These are phyloP conservation scores for Reutealis trisperma DNA, from an alignment of 345 rosid genomes.

Conservation along the genomic window DNA sequence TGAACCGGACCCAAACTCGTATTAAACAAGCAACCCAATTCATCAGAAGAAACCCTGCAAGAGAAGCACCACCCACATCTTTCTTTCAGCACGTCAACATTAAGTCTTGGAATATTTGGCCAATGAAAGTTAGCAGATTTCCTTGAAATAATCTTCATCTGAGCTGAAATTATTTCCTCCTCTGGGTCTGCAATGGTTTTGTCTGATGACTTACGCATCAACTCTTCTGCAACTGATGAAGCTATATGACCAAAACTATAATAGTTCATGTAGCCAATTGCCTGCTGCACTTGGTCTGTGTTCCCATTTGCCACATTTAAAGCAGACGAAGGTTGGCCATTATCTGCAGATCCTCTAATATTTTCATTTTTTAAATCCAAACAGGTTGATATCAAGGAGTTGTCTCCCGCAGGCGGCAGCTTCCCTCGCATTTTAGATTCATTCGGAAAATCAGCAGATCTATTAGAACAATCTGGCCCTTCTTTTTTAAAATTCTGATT, in stretches of 20 bases:
- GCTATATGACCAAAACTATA: conserved; percentile 76
- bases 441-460: conserved; percentile 30
- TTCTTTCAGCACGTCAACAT: conserved; percentile 55
- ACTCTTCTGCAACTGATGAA: conserved; percentile 64
- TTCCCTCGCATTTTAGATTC: conserved; percentile 31
- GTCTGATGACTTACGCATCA: conserved; percentile 49
- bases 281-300: conserved; percentile 31
- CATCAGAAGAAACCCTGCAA: conserved; percentile 60
- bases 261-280: conserved; percentile 57
- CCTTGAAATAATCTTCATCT: conserved; percentile 78
- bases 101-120: conserved; percentile 49
- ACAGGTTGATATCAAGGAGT: conserved; percentile 35
- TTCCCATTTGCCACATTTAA: conserved; percentile 34
- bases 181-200: conserved; percentile 45
- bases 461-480: conserved; percentile 21
- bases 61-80: conserved; percentile 96
- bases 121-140: conserved; percentile 57
- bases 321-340: conserved; percentile 31
- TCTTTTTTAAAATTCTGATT: conserved; percentile 43
- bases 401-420: conserved; percentile 20
- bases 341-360: conserved; percentile 25
- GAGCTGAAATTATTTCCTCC: conserved; percentile 67
- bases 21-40: conserved; percentile 68
- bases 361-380: conserved; percentile 41
- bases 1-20: conserved; percentile 45